phyloP scores from a whole-genome alignment of 2,329 filamentous ascomycete genomes.

The Penicillium carneum region DNA sequence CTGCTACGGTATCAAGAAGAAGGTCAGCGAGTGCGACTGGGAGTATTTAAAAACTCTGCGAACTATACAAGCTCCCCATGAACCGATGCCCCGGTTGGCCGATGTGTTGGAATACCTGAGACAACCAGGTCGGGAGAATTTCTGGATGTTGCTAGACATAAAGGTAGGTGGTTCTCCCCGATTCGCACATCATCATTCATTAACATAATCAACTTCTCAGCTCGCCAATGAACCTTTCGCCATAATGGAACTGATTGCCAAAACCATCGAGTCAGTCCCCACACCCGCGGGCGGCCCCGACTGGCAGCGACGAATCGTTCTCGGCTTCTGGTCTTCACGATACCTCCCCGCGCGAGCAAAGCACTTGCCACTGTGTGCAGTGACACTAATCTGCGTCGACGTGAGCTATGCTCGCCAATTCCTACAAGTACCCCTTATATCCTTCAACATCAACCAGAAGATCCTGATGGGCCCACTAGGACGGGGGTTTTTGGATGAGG shows the following conservation, averaged over 20 bases:
- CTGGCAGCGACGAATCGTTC: conserved; percentile 76
- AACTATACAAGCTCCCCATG: conserved; percentile 71
- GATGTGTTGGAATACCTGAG: conserved; percentile 78
- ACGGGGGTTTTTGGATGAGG: conserved; percentile 68
- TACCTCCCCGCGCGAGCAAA: conserved; percentile 70
- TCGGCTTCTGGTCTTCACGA: conserved; percentile 82
- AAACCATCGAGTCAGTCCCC: conserved; percentile 65
- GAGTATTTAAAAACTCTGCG: conserved; percentile 71
- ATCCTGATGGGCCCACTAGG: conserved; percentile 74
- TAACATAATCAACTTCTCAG: conserved; percentile 21
- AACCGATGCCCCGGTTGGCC: conserved; percentile 74
- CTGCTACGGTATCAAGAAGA: conserved; percentile 78
- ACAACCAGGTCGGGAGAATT: conserved; percentile 67
- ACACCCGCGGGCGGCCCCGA: conserved; percentile 49
- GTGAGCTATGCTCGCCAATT: conserved; percentile 72
- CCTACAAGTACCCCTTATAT: conserved; percentile 67
- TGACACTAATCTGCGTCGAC: conserved; percentile 54
- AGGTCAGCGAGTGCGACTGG: conserved; percentile 79
- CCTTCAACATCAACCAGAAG: conserved; percentile 78
- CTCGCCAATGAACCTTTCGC: conserved; percentile 61
- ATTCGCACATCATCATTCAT: not conserved
- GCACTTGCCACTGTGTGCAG: conserved; percentile 55
- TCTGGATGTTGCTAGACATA: conserved; percentile 88
- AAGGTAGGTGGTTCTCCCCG: conserved; percentile 63
- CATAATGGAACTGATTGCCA: conserved; percentile 73